Base-by-base conservation (phyloP, 441 rosid species). In the Aleurites moluccanus region DNA sequence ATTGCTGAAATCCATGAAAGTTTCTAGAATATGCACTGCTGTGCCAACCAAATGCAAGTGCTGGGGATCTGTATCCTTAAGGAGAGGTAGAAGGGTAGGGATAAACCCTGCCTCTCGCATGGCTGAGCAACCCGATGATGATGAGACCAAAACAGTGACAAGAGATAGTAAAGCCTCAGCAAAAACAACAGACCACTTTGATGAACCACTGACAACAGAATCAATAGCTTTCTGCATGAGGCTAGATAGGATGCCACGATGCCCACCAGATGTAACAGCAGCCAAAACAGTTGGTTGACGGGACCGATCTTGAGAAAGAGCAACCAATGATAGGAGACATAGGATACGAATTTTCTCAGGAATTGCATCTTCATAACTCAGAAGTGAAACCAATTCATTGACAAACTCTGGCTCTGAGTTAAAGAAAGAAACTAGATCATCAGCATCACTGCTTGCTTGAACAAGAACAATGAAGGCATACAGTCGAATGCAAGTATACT, bases 91-190 rank as follows among this genome's bases (percentile, higher is more conserved):
- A 75, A 96, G 93, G 76, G 97, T 91, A 30, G 97, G 96, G 69
- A 96, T 91, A 81, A 96, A 89, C 63, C 98, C 99, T 63, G 98
- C 98, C 79, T 96, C 99, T 61, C 94, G 92, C 97, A 96, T 87
- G 64, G 98, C 98, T 8, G 98, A 88, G 78, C 99, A 94, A 72
- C 99, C 93, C 10, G 98, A 91, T 45, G 98, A 89, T 61, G 98
- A 89, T 67, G 99, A 91, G 69, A 90, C 99, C 86, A 96, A 80
- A 67, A 91, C 94, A 69, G 98, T 91, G 70, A 92, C 92, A 80
- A 96, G 96, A 75, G 98, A 93, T 68, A 94, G 81, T 67, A 94
- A 84, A 70, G 98, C 97, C 86, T 96, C 98, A n/a, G 98, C 93
- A 85, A 91, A 91, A 70, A 84, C 91, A 74, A 96, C 90, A 84